Percentiles rank a stretch among this genome's conserved stretches.
phyloP scores from a whole-genome alignment of 2,329 filamentous ascomycete species.

The Ophiostoma angusticollis region DNA sequence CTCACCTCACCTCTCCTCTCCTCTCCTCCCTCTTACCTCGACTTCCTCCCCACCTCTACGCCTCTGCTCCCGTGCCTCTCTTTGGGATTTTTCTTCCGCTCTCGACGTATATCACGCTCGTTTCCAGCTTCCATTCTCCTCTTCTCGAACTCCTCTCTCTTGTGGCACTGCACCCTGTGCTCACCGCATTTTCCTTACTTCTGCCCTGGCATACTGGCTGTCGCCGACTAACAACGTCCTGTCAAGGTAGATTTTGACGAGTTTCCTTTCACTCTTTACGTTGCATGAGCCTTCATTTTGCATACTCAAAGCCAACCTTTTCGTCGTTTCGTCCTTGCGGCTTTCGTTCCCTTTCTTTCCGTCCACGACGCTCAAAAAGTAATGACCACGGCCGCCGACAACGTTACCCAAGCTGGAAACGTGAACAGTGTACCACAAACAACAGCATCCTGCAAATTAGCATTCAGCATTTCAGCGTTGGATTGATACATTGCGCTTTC shows the following conservation, averaged over 20 bases:
- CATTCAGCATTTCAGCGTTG: no score
- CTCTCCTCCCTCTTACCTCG: not conserved
- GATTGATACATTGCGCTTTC: no score
- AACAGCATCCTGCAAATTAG: not conserved
- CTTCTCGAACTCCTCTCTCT: no score
- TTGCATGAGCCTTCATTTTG: not conserved
- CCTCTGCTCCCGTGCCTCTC: not conserved
- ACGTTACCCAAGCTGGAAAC: not conserved
- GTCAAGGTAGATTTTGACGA: not conserved
- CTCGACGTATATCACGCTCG: no score
- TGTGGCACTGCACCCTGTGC: no score
- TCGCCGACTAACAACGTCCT: not conserved
- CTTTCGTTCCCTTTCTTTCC: not conserved
- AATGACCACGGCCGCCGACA: constrained; percentile 6
- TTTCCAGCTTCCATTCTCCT: no score
- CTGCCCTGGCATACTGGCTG: not conserved
- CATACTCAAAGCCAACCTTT: not conserved
- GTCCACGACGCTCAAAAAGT: constrained; percentile 10
- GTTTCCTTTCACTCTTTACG: not conserved
- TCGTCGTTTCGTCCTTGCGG: not conserved
- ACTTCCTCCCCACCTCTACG: no score
- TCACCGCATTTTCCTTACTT: not conserved
- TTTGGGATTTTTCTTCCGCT: no score
- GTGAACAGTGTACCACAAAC: not conserved
- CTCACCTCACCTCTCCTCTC: constrained; percentile 1